Percentiles rank a stretch among this genome's conserved stretches.
Conservation (phyloP, 1,139 yeast species). For the Suhomyces taliae region DNA sequence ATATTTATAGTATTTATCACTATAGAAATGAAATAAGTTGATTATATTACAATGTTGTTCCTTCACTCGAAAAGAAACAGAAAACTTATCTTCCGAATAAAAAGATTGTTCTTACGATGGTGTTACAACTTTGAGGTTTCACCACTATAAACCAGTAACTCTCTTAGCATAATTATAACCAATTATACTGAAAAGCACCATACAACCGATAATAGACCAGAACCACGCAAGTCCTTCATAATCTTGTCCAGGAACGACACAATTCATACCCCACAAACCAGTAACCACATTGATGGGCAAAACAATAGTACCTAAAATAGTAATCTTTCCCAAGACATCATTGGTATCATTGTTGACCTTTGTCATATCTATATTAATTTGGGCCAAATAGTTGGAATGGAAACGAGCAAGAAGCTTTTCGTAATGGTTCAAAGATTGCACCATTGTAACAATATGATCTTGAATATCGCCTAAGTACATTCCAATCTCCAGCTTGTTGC, state of each 20-base stretch:
- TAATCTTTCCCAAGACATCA: conserved; percentile 90
- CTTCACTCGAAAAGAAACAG: too few species aligned
- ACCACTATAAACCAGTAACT: conserved; percentile 39
- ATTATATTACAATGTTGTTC: too few species aligned
- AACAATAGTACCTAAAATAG: conserved; percentile 91
- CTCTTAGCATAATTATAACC: conserved; percentile 46
- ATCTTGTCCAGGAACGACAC: conserved; percentile 90
- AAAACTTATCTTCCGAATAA: too few species aligned
- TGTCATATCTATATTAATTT: conserved; percentile 95
- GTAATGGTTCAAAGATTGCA: conserved; percentile 88
- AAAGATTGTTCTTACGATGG: too few species aligned
- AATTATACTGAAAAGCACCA: conserved; percentile 38
- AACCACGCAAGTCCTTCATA: conserved; percentile 78
- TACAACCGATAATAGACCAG: conserved; percentile 42
- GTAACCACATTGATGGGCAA: conserved; percentile 92
- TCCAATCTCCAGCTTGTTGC: conserved; percentile 51
- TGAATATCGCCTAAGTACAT: conserved; percentile 85
- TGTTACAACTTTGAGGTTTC: too few species aligned
- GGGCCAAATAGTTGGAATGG: conserved; percentile 94
- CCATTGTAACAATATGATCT: conserved; percentile 95
- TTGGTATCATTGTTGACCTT: conserved; percentile 96
- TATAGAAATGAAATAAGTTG: too few species aligned
- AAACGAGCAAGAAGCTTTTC: conserved; percentile 90
- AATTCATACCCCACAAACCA: conserved; percentile 99
- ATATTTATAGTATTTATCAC: too few species aligned